Base-by-base conservation (phyloP, 139 green algal species). In the Desmodesmus armatus region DNA sequence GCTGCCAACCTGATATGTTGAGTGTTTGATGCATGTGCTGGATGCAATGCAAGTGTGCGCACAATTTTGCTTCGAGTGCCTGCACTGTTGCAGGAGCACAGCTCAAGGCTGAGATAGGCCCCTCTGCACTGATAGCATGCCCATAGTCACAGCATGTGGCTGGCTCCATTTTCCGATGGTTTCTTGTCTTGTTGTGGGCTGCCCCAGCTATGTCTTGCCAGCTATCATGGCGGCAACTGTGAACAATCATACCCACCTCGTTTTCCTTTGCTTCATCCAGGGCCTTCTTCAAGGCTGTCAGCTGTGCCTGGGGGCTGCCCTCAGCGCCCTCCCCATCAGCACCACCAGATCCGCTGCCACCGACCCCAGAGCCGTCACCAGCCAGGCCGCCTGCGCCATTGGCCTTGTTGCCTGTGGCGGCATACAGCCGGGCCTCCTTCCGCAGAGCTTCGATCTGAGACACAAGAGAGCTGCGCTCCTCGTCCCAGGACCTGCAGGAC, bases 401-500 rank as follows among this genome's bases (percentile, higher is more conserved):
- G 63, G 51, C 25, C 9, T 70, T 51, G 80, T 23, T 71, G 37
- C 76, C 76, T 33, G 27, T 58, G 37, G 69, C 62, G 17, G 47
- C 62, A 35, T 80, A 72, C 60, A 76, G 70, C 29, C 79, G 53
- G 17, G 71, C 85, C n/a, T 70, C 67, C 72, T 77, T 67, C 3
- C 47, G 40, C 62, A 91, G 66, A 0, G 83, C 84, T 25, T 92
- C 87, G 3, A 92, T 75, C 79, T 94, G 90, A 19, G 89, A 83
- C 44, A 88, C 33, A 35, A 94, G 78, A 1, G 82, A 82, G 21
- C 85, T 79, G 47, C 84, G 88, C 77, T 92, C 88, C 44, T 92
- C 87, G 73, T 92, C 88, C 89, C 91, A 94, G 0, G 89, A 91
- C 74, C 86, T 91, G 55, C 62, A n/a, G n/a, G n/a, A n/a, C n/a